Evolutionary conservation across 2,329 filamentous ascomycete species (phyloP).

Genomic region (Fusarium miscanthi): DNA sequence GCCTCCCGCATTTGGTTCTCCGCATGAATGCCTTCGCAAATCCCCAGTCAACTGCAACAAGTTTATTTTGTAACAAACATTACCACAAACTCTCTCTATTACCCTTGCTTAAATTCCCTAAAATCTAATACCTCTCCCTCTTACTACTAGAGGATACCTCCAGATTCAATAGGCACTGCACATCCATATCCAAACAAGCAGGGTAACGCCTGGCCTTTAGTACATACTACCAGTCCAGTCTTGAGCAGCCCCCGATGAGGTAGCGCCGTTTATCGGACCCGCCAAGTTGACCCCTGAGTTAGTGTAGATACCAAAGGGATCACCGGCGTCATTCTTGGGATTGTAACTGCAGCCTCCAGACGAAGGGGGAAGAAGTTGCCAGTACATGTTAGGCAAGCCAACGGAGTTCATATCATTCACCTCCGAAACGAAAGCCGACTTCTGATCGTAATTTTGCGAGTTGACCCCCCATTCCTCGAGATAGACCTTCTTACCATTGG

Average conservation of each 20-base stretch:
- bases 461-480: neutral
- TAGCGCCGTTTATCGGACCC: neutral
- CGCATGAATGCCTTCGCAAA: neutral
- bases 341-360: neutral
- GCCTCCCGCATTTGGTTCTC: no score
- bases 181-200: no score
- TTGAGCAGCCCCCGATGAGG: neutral
- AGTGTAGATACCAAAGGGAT: neutral
- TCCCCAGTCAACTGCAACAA: neutral
- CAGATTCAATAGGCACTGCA: rapidly evolving
- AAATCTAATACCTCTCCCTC: rapidly evolving
- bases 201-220: neutral
- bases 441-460: neutral
- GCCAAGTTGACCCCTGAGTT: neutral
- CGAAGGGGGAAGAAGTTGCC: neutral
- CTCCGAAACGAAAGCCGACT: neutral
- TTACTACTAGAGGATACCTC: rapidly evolving
- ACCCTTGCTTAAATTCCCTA: rapidly evolving
- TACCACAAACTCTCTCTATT: rapidly evolving
- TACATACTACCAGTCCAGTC: neutral
- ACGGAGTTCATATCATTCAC: neutral
- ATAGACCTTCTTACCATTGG: neutral
- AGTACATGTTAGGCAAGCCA: neutral
- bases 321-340: neutral
- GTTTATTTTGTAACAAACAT: rapidly evolving